phyloP scores from a whole-genome alignment of 345 rosid species.

The Pelargonium nanum region DNA sequence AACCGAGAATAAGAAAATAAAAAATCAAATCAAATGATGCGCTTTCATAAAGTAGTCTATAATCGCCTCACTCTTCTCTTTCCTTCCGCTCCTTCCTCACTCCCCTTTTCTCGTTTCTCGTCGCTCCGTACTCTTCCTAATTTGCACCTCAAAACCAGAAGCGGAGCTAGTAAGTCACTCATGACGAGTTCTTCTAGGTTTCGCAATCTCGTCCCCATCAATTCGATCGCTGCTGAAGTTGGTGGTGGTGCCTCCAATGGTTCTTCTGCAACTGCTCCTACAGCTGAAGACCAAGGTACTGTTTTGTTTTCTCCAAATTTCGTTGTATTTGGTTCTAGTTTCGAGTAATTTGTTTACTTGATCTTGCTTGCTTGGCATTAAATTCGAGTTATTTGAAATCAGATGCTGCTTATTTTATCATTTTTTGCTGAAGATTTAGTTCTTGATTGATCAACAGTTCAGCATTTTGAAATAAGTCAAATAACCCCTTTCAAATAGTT shows the following conservation, averaged over 20 bases:
- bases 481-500: background rate
- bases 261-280: constrained; percentile 23
- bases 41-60: constrained; percentile 31
- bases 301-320: background rate
- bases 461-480: background rate
- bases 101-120: constrained; percentile 15
- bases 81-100: constrained; percentile 13
- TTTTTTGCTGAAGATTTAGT: no score
- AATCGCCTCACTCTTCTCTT: constrained; percentile 31
- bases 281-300: constrained; percentile 46
- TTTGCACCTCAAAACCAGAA: background rate
- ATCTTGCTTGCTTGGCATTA: no score
- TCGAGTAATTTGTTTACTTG: no score
- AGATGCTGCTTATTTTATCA: no score
- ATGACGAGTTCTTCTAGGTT: constrained; percentile 30
- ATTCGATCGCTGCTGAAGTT: constrained; percentile 35
- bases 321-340: no score
- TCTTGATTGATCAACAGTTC: no score
- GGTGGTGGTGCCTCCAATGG: constrained; percentile 26
- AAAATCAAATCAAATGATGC: constrained; percentile 16
- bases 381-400: no score
- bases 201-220: constrained; percentile 34
- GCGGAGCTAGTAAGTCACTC: constrained; percentile 3
- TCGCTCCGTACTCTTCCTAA: constrained; percentile 9
- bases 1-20: background rate